phyloP scores from a whole-genome alignment of 2,329 filamentous ascomycete genomes.

The Mycocentrospora acerina region DNA sequence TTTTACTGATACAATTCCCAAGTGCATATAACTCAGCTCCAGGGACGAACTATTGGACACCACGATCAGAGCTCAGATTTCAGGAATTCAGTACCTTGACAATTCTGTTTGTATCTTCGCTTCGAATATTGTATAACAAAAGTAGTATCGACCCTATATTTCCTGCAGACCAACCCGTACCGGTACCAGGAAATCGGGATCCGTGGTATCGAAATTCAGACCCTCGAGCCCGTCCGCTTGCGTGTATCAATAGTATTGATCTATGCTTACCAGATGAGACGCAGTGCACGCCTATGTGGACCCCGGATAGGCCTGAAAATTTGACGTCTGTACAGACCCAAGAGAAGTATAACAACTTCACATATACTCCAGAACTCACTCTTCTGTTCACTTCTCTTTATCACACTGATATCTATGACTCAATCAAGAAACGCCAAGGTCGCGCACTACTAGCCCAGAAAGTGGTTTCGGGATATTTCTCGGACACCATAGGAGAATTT shows the following conservation, averaged over 20 bases:
- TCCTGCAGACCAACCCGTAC: background rate
- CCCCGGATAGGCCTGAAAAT: too few species aligned
- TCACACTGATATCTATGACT: conserved; percentile 2
- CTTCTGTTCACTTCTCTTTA: conserved; percentile 1
- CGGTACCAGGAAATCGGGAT: background rate
- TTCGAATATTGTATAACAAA: conserved; percentile 1
- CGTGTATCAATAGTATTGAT: conserved; percentile 2
- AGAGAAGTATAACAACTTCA: too few species aligned
- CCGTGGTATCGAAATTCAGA: conserved; percentile 3
- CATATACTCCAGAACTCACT: background rate
- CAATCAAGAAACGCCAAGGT: conserved; percentile 3
- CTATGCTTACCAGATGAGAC: conserved; percentile 1
- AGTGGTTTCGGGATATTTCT: conserved; percentile 3
- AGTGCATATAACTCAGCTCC: background rate
- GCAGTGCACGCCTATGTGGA: background rate
- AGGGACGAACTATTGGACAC: background rate
- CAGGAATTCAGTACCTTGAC: background rate
- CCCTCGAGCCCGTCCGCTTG: conserved; percentile 4
- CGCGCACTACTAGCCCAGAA: conserved; percentile 2
- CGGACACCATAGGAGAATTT: background rate
- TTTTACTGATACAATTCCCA: background rate
- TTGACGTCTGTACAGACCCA: too few species aligned
- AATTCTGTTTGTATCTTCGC: conserved; percentile 1
- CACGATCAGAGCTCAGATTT: background rate
- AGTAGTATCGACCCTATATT: conserved; percentile 1